Percentiles rank a stretch among this genome's conserved stretches.
These are phyloP conservation scores for Candida tibetensis DNA, from an alignment of 805 yeast genomes.

Conservation along the genomic window DNA sequence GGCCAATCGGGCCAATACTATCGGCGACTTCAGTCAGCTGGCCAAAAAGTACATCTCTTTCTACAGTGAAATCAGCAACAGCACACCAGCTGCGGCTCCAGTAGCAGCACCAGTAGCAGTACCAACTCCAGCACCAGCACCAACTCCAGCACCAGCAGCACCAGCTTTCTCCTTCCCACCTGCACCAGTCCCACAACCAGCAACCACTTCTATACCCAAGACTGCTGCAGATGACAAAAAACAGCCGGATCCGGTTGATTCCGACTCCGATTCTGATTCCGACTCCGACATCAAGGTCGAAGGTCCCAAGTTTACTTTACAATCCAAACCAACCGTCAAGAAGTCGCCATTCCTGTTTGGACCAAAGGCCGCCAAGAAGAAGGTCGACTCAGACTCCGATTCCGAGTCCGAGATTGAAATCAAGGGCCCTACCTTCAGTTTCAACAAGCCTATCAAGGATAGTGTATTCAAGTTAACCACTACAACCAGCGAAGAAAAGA, in stretches of 20 bases:
- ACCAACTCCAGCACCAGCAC: conserved; percentile 4
- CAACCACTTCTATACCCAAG: conserved; percentile 1
- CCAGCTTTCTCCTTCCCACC: conserved; percentile 4
- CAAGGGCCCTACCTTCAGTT: conserved; percentile 68
- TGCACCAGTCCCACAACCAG: conserved; percentile 2
- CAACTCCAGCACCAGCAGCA: conserved; percentile 5
- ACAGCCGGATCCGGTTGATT: neutral
- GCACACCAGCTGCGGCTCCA: conserved; percentile 5
- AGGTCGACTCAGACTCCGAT: conserved; percentile 43
- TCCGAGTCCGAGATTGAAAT: conserved; percentile 63
- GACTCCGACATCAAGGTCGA: conserved; percentile 27
- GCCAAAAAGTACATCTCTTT: conserved; percentile 59
- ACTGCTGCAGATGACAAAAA: neutral
- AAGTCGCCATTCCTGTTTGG: conserved; percentile 39
- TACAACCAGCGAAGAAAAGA: conserved; percentile 3
- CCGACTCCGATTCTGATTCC: conserved; percentile 22
- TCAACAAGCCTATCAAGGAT: conserved; percentile 37
- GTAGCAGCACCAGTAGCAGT: conserved; percentile 3
- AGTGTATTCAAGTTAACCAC: conserved; percentile 25
- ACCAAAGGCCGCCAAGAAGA: conserved; percentile 25
- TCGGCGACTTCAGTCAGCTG: conserved; percentile 54
- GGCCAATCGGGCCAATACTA: conserved; percentile 42
- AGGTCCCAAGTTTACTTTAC: conserved; percentile 37
- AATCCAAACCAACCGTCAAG: conserved; percentile 26
- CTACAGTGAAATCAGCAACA: conserved; percentile 34